A percentile compares a stretch with the other conserved stretches of the same genome.
Evolutionary conservation across 345 rosid species (phyloP).

Genomic region (Heritiera littoralis): DNA sequence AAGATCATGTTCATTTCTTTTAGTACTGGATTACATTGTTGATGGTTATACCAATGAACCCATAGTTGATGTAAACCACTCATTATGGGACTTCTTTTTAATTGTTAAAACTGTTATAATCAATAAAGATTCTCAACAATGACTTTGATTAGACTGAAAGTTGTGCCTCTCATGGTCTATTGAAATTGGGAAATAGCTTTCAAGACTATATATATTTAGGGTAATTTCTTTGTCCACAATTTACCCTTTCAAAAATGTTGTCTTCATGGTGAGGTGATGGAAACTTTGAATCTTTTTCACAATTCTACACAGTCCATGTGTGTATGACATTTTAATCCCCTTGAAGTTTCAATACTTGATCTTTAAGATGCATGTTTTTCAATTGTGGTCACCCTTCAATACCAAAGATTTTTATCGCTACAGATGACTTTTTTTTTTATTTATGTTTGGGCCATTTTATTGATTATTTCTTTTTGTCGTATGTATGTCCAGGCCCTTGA

Average conservation of each 20-base stretch:
- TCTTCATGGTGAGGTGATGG: not conserved
- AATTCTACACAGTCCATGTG: not conserved
- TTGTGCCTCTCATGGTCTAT: not conserved
- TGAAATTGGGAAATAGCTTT: not conserved
- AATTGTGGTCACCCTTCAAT: not conserved
- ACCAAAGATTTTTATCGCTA: not conserved
- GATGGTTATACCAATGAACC: not conserved
- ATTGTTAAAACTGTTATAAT: not conserved
- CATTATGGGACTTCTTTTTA: not conserved
- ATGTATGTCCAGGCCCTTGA: too few relatives aligned
- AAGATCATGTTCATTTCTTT: conserved; percentile 1
- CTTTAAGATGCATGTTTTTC: not conserved
- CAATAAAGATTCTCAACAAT: not conserved
- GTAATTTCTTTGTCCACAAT: conserved; percentile 10
- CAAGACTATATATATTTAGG: not conserved
- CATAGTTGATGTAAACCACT: not conserved
- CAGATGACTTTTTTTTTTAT: not conserved
- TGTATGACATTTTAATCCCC: not conserved
- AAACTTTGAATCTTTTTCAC: not conserved
- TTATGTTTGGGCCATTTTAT: too few relatives aligned
- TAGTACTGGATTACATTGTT: not conserved
- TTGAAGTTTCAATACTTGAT: not conserved
- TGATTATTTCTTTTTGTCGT: too few relatives aligned
- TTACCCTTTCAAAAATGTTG: not conserved
- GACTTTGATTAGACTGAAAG: conserved; percentile 11